Conservation (phyloP, 2,329 filamentous ascomycete genomes). For the Cladosporium sphaerospermum region DNA sequence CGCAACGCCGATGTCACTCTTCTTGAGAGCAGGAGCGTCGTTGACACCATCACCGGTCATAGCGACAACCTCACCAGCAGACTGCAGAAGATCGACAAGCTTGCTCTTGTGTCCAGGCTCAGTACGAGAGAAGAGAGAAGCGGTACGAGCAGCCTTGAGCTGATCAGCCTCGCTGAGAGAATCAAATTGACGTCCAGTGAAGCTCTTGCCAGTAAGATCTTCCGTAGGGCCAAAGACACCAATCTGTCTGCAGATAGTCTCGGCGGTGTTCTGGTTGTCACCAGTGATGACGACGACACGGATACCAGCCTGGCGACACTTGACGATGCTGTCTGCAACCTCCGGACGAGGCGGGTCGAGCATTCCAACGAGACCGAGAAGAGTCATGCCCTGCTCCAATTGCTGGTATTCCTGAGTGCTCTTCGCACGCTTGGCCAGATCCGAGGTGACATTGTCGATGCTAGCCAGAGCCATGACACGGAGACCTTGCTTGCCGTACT, state of each 20-base stretch:
- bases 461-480: constrained; percentile 91
- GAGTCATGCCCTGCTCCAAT: constrained; percentile 88
- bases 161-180: constrained; percentile 71
- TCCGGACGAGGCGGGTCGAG: constrained; percentile 92
- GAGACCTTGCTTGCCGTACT: constrained; percentile 86
- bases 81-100: constrained; percentile 92
- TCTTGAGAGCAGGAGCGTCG: constrained; percentile 94
- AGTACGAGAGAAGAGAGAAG: constrained; percentile 90
- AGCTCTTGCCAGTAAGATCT: constrained; percentile 85
- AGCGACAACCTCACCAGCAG: constrained; percentile 86
- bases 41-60: constrained; percentile 99
- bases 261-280: constrained; percentile 95
- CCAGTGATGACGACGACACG: constrained; percentile 97
- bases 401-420: constrained; percentile 76
- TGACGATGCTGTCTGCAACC: constrained; percentile 75
- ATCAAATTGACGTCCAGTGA: constrained; percentile 91
- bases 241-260: constrained; percentile 96
- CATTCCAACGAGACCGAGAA: constrained; percentile 93
- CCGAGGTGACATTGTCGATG: constrained; percentile 65
- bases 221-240: constrained; percentile 81
- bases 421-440: constrained; percentile 65
- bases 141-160: constrained; percentile 73
- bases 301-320: constrained; percentile 90
- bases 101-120: constrained; percentile 97
- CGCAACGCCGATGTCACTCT: constrained; percentile 96